A percentile compares a stretch with the other conserved stretches of the same genome.
Conservation (phyloP, 306 rosid species). For the Hippophae tibetana region DNA sequence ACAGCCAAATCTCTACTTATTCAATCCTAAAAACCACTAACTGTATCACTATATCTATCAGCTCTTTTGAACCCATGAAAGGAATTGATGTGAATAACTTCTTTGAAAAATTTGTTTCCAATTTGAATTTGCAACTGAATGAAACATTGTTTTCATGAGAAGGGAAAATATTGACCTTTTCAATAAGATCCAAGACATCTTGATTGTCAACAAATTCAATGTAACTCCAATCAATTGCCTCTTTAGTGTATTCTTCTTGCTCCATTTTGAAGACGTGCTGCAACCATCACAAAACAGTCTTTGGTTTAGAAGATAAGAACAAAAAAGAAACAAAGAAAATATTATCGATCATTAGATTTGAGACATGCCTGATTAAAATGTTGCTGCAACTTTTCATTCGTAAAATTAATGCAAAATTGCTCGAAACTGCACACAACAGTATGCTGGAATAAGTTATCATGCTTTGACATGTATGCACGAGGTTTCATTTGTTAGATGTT, state of each 20-base stretch:
- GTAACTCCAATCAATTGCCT: conserved; percentile 94
- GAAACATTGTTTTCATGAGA: conserved; percentile 10
- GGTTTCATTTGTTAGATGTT: conserved; percentile 23
- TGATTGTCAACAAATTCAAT: conserved; percentile 96
- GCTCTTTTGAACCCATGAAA: background rate
- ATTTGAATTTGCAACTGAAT: conserved; percentile 18
- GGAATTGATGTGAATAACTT: background rate
- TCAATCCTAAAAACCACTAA: too few species aligned
- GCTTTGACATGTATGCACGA: background rate
- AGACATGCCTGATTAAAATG: conserved; percentile 88
- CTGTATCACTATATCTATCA: too few species aligned
- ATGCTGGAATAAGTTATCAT: conserved; percentile 39
- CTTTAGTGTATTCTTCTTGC: conserved; percentile 99
- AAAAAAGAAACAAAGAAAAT: conserved; percentile 10
- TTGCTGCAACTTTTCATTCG: conserved; percentile 97
- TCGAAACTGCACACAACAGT: conserved; percentile 77
- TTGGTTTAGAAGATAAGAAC: background rate
- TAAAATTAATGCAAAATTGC: conserved; percentile 98
- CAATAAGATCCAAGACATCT: conserved; percentile 96
- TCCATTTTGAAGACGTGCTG: conserved; percentile 99
- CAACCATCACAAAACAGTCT: conserved; percentile 19
- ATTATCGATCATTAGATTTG: conserved; percentile 12
- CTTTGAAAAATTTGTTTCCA: background rate
- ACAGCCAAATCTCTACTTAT: too few species aligned
- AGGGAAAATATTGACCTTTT: conserved; percentile 51